Evolutionary conservation across 164 flowering plant genomes (phyloP).

Genomic region (Houttuynia cordata): DNA sequence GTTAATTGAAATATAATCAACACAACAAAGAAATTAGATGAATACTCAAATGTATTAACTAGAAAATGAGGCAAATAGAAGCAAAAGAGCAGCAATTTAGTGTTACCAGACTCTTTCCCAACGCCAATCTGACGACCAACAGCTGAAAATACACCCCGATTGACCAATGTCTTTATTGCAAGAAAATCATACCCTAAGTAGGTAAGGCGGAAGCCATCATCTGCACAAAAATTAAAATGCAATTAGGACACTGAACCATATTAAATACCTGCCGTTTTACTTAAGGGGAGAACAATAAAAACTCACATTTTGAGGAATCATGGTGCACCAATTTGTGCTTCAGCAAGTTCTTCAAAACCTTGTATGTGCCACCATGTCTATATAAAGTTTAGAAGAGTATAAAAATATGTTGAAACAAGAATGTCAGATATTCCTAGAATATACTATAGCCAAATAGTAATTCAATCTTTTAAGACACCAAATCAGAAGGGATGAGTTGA

Average conservation of each 20-base stretch:
- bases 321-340: conserved; percentile 87
- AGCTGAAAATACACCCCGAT: conserved; percentile 65
- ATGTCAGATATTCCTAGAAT: background rate
- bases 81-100: too few relatives aligned
- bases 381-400: background rate
- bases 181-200: conserved; percentile 95
- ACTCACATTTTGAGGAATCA: conserved; percentile 79
- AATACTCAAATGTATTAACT: background rate
- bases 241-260: conserved; percentile 1
- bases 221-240: conserved; percentile 22
- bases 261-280: background rate
- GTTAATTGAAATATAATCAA: background rate
- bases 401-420: background rate
- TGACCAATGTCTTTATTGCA: conserved; percentile 83
- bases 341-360: conserved; percentile 87
- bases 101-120: conserved; percentile 93
- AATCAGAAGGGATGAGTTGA: background rate
- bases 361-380: conserved; percentile 95
- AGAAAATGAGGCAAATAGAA: background rate
- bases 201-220: conserved; percentile 90
- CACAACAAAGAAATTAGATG: background rate
- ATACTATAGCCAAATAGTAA: too few relatives aligned
- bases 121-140: conserved; percentile 93
- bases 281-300: conserved; percentile 5
- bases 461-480: background rate